Base-by-base conservation (phyloP, 2,329 filamentous ascomycete genomes). In the Phoma herbarum region DNA sequence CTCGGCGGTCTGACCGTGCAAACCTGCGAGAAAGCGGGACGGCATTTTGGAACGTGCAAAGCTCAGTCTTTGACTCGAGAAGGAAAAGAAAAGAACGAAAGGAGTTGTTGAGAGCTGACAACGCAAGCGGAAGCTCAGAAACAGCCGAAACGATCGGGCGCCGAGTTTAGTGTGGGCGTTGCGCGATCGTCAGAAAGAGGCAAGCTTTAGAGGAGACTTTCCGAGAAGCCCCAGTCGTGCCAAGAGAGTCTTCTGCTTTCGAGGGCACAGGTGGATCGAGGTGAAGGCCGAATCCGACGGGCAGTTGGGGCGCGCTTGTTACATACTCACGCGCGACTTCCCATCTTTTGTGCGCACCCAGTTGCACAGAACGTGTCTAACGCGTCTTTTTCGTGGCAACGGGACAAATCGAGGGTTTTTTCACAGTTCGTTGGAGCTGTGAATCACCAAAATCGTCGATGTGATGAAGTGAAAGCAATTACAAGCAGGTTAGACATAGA, bases 271-370 rank as follows among this genome's bases (percentile, higher is more conserved):
- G 16, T 25, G 14, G 18, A 10, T 16, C 3, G 14, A 52, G n/a
- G 49, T 52, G 49, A 52, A 52, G 31, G 45, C n/a, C 12, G 31
- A n/a, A 9, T 11, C 31, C 26, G 22, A 16, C 29, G 16, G 14
- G 6, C 16, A 12, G 33, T 10, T 12, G 4, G 16, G 31, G 39
- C 23, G 39, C 25, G 18, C n/a, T 44, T 23, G 25, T 2, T 41
- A 14, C 22, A 1, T 10, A n/a, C 20, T 22, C 8, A 12, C 28
- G 25, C 12, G 37, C 12, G 1, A 4, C 20, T 16, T 22, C 37
- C n/a, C 8, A 37, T 3, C 29, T 33, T 16, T 33, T n/a, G n/a
- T n/a, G n/a, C n/a, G n/a, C n/a, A n/a, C n/a, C n/a, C n/a, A n/a
- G n/a, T n/a, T n/a, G n/a, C n/a, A n/a, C 20, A 23, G 2, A 9